Evolutionary conservation across 148 eudicot genomes (phyloP), one percentile per base, ranked within the genome.

Genomic region (Rhododendron mucronatum): DNA sequence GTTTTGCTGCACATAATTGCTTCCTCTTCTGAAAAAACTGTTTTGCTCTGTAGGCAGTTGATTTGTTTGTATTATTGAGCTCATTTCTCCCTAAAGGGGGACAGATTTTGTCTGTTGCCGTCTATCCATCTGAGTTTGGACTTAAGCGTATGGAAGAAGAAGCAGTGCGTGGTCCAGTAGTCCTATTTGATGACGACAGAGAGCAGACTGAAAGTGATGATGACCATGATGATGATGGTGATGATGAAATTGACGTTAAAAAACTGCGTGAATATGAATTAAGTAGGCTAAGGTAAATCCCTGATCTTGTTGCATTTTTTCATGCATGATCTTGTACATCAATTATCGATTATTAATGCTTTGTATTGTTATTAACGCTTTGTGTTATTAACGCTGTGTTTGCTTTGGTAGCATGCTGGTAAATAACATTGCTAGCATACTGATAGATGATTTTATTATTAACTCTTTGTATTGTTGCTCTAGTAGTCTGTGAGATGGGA

Each of bases 71-170:
- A 85, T 76, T 93, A 88, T 81, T 97, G 92, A 91, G 91, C 89
- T 97, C 99, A 26, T 94, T 91, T 85, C 93, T 97, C 78, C 98
- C 95, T 33, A 93, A 94, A 89, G 94, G 87, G 79, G 99, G 98
- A 33, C 88, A 91, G 81, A 93, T 97, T 63, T 80, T 90, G 86
- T 92, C 98, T 26, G 98, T 95, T n/a, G 37, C 96, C 81, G 96
- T 97, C 79, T 97, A 97, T 91, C 99, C 99, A 88, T 94, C 99
- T 44, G 99, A 97, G 81, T 97, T 97, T 89, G 99, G 99, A 81
- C 91, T 95, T 80, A 88, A 95, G 87, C 95, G 96, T 23, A 94
- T 97, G 98, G 94, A 92, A 91, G 98, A 97, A 91, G 99, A 97
- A 90, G 99, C 96, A 48, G 85, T 92, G n/a, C 93, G 83, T 86